Evolutionary conservation across 805 yeast genomes (phyloP).

Genomic region (Candida nonsorbophila): DNA sequence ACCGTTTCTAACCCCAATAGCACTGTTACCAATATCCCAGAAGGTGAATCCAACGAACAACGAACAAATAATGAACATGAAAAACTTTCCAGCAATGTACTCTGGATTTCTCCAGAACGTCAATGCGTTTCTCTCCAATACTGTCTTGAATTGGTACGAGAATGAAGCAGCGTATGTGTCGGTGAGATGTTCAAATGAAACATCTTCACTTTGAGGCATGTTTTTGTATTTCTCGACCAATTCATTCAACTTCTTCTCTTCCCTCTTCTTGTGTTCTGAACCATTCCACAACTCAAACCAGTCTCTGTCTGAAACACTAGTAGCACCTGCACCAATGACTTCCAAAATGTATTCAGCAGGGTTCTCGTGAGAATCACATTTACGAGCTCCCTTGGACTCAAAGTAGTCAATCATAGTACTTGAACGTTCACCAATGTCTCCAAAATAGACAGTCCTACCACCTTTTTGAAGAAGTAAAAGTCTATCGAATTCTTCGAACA

Average conservation of each 20-base stretch:
- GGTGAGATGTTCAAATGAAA: slow-evolving; percentile 21
- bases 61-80: slow-evolving; percentile 50
- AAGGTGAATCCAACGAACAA: slow-evolving; percentile 70
- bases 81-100: slow-evolving; percentile 57
- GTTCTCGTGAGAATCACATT: slow-evolving; percentile 31
- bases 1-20: slow-evolving; percentile 63
- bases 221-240: slow-evolving; percentile 51
- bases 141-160: slow-evolving; percentile 29
- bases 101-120: slow-evolving; percentile 53
- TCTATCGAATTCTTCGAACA: slow-evolving; percentile 34
- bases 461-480: slow-evolving; percentile 24
- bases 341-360: slow-evolving; percentile 83
- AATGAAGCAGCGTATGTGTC: slow-evolving; percentile 21
- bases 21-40: slow-evolving; percentile 56
- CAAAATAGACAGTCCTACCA: slow-evolving; percentile 67
- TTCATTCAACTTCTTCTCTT: slow-evolving; percentile 50
- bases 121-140: slow-evolving; percentile 17
- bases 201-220: slow-evolving; percentile 19
- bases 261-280: slow-evolving; percentile 55
- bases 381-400: slow-evolving; percentile 62
- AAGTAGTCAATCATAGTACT: slow-evolving; percentile 55
- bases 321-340: slow-evolving; percentile 79
- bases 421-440: slow-evolving; percentile 70
- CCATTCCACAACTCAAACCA: slow-evolving; percentile 73
- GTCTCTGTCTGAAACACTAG: slow-evolving; percentile 66